A percentile compares a stretch with the other conserved stretches of the same genome.
phyloP scores from a whole-genome alignment of 2,329 filamentous ascomycete genomes.

The Colletotrichum siamense region DNA sequence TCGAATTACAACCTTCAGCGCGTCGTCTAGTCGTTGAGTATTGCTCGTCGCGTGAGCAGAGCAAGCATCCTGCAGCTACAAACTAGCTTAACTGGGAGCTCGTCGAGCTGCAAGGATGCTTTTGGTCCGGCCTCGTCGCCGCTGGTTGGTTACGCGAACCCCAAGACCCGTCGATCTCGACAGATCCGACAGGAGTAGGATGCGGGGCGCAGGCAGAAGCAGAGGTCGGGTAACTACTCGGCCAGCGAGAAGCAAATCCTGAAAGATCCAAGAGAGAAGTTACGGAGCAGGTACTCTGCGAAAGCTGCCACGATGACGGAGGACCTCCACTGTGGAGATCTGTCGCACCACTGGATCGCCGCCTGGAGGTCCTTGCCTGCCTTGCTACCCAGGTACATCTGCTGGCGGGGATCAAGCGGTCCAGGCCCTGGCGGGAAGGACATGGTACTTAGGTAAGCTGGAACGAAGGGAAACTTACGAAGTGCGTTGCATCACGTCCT shows the following conservation, averaged over 20 bases:
- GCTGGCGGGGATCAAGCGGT: neutral
- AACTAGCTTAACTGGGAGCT: neutral
- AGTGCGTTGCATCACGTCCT: neutral
- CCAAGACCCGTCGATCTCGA: neutral
- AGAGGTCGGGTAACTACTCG: neutral
- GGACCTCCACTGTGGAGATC: constrained; percentile 1
- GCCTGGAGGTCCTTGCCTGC: neutral
- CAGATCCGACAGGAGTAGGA: neutral
- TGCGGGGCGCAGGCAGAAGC: neutral
- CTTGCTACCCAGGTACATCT: neutral
- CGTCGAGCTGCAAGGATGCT: neutral
- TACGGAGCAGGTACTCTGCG: neutral
- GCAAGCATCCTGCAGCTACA: neutral
- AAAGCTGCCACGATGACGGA: neutral
- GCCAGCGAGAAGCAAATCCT: neutral
- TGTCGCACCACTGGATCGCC: neutral
- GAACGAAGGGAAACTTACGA: neutral
- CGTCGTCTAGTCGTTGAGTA: neutral
- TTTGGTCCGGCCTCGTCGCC: neutral
- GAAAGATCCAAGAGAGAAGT: neutral
- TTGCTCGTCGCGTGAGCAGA: neutral
- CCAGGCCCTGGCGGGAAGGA: neutral
- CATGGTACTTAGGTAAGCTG: neutral
- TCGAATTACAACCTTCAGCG: neutral
- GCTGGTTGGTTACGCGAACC: neutral